Percentiles rank a stretch among this genome's conserved stretches.
These are phyloP conservation scores for Mycena leptocephala DNA, from an alignment of 768 basidiomycete species.

Conservation along the genomic window DNA sequence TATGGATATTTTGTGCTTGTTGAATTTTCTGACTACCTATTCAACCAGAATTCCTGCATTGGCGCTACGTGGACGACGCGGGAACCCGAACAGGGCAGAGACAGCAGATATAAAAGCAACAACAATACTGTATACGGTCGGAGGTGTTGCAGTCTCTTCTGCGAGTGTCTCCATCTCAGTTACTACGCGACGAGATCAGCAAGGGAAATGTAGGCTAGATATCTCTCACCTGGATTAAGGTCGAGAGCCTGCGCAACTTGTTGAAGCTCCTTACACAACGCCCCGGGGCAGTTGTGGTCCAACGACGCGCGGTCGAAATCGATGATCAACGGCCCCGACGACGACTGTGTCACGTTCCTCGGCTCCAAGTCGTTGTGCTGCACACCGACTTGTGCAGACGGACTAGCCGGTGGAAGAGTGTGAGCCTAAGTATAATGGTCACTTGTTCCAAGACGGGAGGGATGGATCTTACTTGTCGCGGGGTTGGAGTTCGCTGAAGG, in stretches of 20 bases:
- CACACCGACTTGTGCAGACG: slow-evolving; percentile 18
- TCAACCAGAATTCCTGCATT: no score
- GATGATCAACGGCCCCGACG: slow-evolving; percentile 22
- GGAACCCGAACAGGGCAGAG: slow-evolving; percentile 2
- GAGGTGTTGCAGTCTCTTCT: background rate
- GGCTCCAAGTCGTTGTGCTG: slow-evolving; percentile 30
- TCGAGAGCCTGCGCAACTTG: slow-evolving; percentile 9
- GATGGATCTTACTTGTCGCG: slow-evolving; percentile 13
- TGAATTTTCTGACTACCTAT: no score
- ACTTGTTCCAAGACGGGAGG: background rate
- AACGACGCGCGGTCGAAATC: slow-evolving; percentile 24
- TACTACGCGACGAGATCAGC: slow-evolving; percentile 3
- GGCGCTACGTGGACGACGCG: slow-evolving; percentile 12
- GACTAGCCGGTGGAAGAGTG: slow-evolving; percentile 23
- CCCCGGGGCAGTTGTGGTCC: slow-evolving; percentile 19
- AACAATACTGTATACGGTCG: background rate
- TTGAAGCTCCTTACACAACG: slow-evolving; percentile 13
- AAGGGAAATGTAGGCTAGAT: background rate
- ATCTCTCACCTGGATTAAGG: slow-evolving; percentile 14
- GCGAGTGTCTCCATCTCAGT: background rate
- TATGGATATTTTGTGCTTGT: no score
- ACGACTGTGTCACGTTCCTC: slow-evolving; percentile 21
- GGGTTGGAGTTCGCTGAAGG: slow-evolving; percentile 14
- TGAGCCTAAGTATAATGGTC: slow-evolving; percentile 9
- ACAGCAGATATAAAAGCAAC: slow-evolving; percentile 3